Evolutionary conservation across 495 filamentous ascomycete genomes (phyloP), one percentile per base, ranked within the genome.

Genomic region (Penicillium egyptiacum): DNA sequence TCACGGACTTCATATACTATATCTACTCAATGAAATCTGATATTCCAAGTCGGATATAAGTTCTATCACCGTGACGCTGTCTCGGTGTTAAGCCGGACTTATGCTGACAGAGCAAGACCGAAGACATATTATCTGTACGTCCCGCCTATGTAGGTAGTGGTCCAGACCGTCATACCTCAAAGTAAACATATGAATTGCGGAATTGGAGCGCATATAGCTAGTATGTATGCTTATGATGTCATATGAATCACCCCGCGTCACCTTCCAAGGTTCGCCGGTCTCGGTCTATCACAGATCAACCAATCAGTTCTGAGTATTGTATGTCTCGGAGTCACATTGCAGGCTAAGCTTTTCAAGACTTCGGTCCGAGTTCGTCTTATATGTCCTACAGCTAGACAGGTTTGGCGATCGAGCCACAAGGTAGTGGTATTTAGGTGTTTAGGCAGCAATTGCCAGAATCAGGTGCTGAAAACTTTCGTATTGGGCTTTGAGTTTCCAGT

Each of bases 331-430:
- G 25, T 53, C 16, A 53, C 25, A 19, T 40, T 16, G 26, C 26
- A 53, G 10, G 37, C 37, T 43, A 53, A 53, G 50, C 50, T 53
- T 53, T 53, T 53, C n/a, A 3, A 14, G 39, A 28, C 37, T 0
- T 53, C 16, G 23, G 20, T 53, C 50, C 37, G 17, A 53, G 23
- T n/a, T 3, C 17, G 49, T 41, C 33, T 39, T 26, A 12, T 9
- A 16, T 23, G 11, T 37, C 25, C 48, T 31, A 25, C 11, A 22
- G 10, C 33, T 23, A 14, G 23, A 52, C 23, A 16, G 10, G 9
- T 14, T 11, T 1, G 10, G 10, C 22, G 16, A 5, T 47, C 1
- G 25, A 30, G 7, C 16, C n/a, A 8, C 8, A 16, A 22, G n/a
- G 22, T 1, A 11, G 33, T 30, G 33, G 8, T n/a, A 11, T 16